phyloP scores from a whole-genome alignment of 345 rosid genomes.

The Crucihimalaya himalaica region DNA sequence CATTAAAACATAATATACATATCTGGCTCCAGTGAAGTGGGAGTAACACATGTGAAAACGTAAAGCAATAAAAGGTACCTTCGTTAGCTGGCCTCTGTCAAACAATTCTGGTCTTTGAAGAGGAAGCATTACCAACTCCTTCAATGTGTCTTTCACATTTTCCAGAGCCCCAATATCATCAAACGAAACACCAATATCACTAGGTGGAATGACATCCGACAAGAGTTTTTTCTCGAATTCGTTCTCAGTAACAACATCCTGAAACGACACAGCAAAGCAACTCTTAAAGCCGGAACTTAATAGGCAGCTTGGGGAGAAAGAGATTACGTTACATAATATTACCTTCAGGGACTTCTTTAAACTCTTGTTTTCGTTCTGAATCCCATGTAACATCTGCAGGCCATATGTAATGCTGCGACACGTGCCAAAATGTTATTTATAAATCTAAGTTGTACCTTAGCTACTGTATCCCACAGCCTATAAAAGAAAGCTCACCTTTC shows the following conservation, averaged over 20 bases:
- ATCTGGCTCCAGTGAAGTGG: not conserved
- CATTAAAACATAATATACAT: constrained; percentile 7
- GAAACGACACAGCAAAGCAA: constrained; percentile 26
- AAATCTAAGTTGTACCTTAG: constrained; percentile 12
- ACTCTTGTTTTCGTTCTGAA: constrained; percentile 74
- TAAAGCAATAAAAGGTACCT: constrained; percentile 49
- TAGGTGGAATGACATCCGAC: constrained; percentile 95
- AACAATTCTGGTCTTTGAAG: constrained; percentile 98
- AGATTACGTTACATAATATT: constrained; percentile 18
- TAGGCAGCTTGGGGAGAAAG: constrained; percentile 10
- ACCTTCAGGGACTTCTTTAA: constrained; percentile 85
- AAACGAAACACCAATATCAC: constrained; percentile 93
- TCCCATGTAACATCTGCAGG: constrained; percentile 63
- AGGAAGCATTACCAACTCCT: constrained; percentile 99
- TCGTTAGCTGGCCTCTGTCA: constrained; percentile 96
- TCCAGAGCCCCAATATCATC: constrained; percentile 97
- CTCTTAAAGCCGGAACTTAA: not conserved
- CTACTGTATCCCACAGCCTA: constrained; percentile 20
- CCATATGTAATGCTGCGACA: constrained; percentile 70
- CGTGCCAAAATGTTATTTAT: constrained; percentile 15
- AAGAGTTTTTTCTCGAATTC: constrained; percentile 98
- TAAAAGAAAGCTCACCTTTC: constrained; percentile 59
- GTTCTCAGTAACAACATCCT: constrained; percentile 98
- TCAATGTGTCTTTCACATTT: constrained; percentile 97
- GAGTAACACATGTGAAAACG: constrained; percentile 5